phyloP scores from a whole-genome alignment of 192 early-diverging fungal genomes.

The Phlyctochytrium planicorne region DNA sequence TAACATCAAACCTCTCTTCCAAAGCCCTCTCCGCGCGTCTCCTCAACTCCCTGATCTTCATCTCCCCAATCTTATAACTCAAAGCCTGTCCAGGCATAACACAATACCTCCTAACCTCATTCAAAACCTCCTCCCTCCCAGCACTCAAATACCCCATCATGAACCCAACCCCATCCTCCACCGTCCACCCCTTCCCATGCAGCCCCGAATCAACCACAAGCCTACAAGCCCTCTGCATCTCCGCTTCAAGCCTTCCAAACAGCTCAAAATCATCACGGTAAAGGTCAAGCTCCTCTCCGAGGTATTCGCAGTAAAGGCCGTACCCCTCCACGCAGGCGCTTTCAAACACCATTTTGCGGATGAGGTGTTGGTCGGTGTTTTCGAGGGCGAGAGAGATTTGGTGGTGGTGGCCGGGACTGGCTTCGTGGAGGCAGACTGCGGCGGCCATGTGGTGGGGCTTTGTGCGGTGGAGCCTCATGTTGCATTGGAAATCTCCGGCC shows the following conservation, averaged over 20 bases:
- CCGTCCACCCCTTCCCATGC: conserved; percentile 38
- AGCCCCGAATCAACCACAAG: conserved; percentile 44
- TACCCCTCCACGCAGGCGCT: conserved; percentile 38
- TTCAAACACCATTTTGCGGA: conserved; percentile 20
- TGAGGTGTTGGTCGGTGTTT: conserved; percentile 23
- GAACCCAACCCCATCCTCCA: conserved; percentile 31
- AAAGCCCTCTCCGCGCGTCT: conserved; percentile 28
- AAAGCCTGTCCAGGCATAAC: conserved; percentile 41
- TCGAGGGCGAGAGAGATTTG: conserved; percentile 38
- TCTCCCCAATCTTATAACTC: conserved; percentile 44
- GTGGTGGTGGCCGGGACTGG: conserved; percentile 41
- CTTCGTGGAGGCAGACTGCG: conserved; percentile 32
- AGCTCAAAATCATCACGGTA: conserved; percentile 28
- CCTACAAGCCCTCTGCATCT: conserved; percentile 42
- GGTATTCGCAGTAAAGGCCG: conserved; percentile 38
- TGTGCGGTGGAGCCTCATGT: conserved; percentile 23
- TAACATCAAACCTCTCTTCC: conserved; percentile 35
- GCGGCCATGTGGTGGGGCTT: conserved; percentile 19
- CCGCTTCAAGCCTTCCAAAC: conserved; percentile 35
- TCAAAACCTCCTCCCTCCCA: conserved; percentile 19
- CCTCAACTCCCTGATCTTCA: conserved; percentile 38
- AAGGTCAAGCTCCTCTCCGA: conserved; percentile 38
- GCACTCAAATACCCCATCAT: conserved; percentile 27
- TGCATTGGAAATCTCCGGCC: conserved; percentile 19
- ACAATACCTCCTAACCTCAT: conserved; percentile 36